These are phyloP conservation scores for Aureobasidium sp. DNA, from an alignment of 2,329 filamentous ascomycete genomes.

Conservation along the genomic window DNA sequence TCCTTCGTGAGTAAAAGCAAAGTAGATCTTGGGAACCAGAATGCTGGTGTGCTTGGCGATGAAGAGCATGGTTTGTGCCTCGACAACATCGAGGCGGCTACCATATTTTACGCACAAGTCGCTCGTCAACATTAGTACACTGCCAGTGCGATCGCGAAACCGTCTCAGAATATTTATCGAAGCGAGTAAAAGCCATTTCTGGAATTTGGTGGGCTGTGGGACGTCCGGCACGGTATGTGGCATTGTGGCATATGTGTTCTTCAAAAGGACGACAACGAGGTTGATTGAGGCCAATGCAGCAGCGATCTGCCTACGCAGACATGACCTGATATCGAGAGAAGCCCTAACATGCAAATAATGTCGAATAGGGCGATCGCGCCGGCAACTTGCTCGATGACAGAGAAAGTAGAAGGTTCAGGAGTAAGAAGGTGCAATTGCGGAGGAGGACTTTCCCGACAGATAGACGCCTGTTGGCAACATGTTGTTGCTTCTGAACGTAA, in stretches of 20 bases:
- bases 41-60: slow-evolving; percentile 34
- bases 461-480: neutral
- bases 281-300: neutral
- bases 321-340: neutral
- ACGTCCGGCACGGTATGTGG: neutral
- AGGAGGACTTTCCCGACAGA: too few species aligned
- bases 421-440: too few species aligned
- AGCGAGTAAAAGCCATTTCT: neutral
- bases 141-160: neutral
- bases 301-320: neutral
- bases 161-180: neutral
- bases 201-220: neutral
- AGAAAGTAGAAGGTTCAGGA: neutral
- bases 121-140: neutral
- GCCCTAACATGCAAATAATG: neutral
- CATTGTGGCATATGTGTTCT: neutral
- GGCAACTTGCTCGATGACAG: neutral
- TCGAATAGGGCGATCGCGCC: neutral
- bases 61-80: slow-evolving; percentile 34
- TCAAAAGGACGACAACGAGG: neutral
- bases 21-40: slow-evolving; percentile 39
- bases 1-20: slow-evolving; percentile 33
- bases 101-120: neutral
- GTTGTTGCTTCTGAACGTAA: neutral
- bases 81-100: slow-evolving; percentile 22